Evolutionary conservation across 805 yeast genomes (phyloP), one percentile per base, ranked within the genome.

Genomic region (Cyberlindnera japonica): DNA sequence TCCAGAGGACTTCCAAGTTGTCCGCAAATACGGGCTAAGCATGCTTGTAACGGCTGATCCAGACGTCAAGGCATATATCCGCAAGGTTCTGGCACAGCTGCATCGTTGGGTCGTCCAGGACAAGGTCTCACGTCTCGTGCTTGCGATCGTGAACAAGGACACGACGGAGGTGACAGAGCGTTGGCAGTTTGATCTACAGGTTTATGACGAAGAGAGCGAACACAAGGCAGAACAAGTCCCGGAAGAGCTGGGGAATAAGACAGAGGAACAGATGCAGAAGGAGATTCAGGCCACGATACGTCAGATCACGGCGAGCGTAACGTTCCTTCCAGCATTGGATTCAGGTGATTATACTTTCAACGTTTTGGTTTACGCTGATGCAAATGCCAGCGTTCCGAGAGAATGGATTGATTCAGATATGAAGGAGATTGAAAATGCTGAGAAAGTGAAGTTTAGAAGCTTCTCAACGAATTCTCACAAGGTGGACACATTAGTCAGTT

Each of bases 201-300:
- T 74, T 2, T 55, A 66, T 10, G 59, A 48, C 17, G 50, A 43
- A 10, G 15, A 53, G 2, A 40, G 50, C 10, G 35, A 33, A 5
- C 48, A 46, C 3, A 43, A 41, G 7, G 37, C 36, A 20, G 33
- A 37, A 14, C 43, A 38, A 27, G 33, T 23, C 4, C 40, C 44
- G 11, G 4, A 16, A 2, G 33, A 10, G 11, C 18, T 27, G 11
- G 25, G 28, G 9, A 37, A 34, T 8, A 47, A 41, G 13, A 17
- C 48, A 64, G 18, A 65, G 54, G 76, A 71, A 3, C 74, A 72
- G 23, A 75, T 81, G 3, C 90, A 83, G 49, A 67, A 63, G 37
- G 93, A 88, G 49, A 86, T 89, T n/a, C 91, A 86, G 59, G 77
- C 88, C 0, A 80, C 90, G 6, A 79, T 90, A 28, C 74, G 96